Evolutionary conservation across 78 protist species (phyloP), one percentile per base, ranked within the genome.

Genomic region (Pelomyxa schiedti): DNA sequence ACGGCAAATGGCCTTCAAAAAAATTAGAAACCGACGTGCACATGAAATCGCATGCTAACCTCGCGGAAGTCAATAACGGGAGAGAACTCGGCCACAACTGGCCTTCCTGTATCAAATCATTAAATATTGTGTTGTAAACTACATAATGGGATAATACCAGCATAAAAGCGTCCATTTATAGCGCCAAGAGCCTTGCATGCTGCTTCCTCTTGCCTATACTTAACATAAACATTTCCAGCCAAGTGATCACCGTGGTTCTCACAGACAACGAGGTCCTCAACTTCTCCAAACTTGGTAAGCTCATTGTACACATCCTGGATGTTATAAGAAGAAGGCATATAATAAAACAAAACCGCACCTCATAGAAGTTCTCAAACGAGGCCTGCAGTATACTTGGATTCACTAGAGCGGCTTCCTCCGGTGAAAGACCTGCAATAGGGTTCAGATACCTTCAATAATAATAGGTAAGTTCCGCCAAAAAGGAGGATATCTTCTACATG

Each of bases 41-140:
- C 39, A 3, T 65, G 4, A 7, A 7, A 65, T 38, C 9, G 83
- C 76, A 68, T n/a, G n/a, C 88, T 78, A 30, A 91, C 95, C 63
- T 94, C 98, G 30, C 90, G 76, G 70, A 98, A 96, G 77, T 98
- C 98, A 8, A 95, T 94, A n/a, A 98, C 99, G 35, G 99, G 99
- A 32, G 93, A 89, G 66, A 90, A 91, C 81, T 98, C 98, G 24
- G 95, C 93, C 30, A 81, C 66, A 35, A 95, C 85, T 24, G 93
- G 90, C 16, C 90, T 66, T 3, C 96, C 95, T 82, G 38, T 39
- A 35, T 41, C 8, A 2, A 40, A 7, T 36, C 47, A 41, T 47
- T n/a, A n/a, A n/a, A n/a, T n/a, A n/a, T n/a, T n/a, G n/a, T n/a
- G n/a, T 52, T 39, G 8, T 6, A 28, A 30, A 16, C 9, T 8